Evolutionary conservation across 306 rosid species (phyloP).

Genomic region (Abrus pulchellus): DNA sequence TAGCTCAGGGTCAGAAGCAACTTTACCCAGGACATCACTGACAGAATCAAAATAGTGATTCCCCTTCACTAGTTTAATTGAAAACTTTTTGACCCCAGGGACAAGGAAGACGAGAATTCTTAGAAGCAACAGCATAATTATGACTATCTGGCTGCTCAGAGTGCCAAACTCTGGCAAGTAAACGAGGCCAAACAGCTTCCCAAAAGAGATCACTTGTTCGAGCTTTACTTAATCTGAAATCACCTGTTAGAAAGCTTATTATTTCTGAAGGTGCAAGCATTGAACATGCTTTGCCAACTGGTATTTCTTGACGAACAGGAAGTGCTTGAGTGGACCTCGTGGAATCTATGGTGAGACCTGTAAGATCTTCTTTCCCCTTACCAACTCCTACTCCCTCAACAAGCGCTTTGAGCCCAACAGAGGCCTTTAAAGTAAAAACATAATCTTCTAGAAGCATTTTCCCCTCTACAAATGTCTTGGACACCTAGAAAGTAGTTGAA

Average conservation of each 20-base stretch:
- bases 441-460: constrained; percentile 79
- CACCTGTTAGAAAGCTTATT: constrained; percentile 79
- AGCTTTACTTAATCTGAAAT: constrained; percentile 89
- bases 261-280: constrained; percentile 73
- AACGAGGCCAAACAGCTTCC: constrained; percentile 99
- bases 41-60: constrained; percentile 83
- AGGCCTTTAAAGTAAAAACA: constrained; percentile 67
- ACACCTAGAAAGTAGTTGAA: constrained; percentile 65
- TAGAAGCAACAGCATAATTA: constrained; percentile 61
- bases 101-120: constrained; percentile 76
- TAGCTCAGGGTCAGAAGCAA: constrained; percentile 86
- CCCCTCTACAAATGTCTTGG: constrained; percentile 73
- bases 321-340: constrained; percentile 63
- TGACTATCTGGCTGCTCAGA: constrained; percentile 84
- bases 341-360: constrained; percentile 64
- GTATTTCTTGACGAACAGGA: constrained; percentile 78
- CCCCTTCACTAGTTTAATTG: constrained; percentile 82
- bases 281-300: constrained; percentile 86
- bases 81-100: constrained; percentile 86
- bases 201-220: constrained; percentile 91
- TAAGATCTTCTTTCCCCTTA: constrained; percentile 88
- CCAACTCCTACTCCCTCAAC: constrained; percentile 86
- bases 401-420: constrained; percentile 75
- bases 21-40: constrained; percentile 77
- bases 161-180: constrained; percentile 97